These are phyloP conservation scores for Talaromyces verruculosus DNA, from an alignment of 2,329 filamentous ascomycete genomes.

Conservation along the genomic window DNA sequence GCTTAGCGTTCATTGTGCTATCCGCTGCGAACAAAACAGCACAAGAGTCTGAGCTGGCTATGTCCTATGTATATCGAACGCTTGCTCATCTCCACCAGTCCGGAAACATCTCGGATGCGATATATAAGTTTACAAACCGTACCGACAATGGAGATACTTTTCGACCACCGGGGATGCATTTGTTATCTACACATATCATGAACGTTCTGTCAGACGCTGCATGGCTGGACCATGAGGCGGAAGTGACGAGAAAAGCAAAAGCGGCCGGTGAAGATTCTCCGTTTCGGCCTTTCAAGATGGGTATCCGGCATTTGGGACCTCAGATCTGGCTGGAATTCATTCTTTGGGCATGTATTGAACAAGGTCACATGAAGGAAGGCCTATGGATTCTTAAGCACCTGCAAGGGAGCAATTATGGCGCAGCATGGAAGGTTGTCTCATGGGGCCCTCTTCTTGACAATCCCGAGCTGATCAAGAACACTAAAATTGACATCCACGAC, in stretches of 20 bases:
- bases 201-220: conserved; percentile 49
- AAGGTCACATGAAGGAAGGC: conserved; percentile 45
- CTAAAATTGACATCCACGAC: conserved; percentile 38
- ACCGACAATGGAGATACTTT: conserved; percentile 33
- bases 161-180: conserved; percentile 46
- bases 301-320: conserved; percentile 45
- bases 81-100: conserved; percentile 49
- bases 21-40: conserved; percentile 39
- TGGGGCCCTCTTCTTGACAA: conserved; percentile 38
- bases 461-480: conserved; percentile 32
- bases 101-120: conserved; percentile 42
- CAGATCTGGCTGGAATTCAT: conserved; percentile 53
- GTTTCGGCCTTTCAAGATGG: conserved; percentile 41
- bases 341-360: conserved; percentile 53
- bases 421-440: conserved; percentile 44
- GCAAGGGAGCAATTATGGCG: conserved; percentile 27
- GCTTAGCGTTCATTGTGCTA: conserved; percentile 43
- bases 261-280: conserved; percentile 41
- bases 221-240: conserved; percentile 44
- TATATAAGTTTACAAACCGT: conserved; percentile 43
- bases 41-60: conserved; percentile 39
- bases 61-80: conserved; percentile 47
- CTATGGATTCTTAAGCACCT: conserved; percentile 41
- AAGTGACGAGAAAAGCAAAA: conserved; percentile 38
- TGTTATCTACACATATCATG: conserved; percentile 49